Percentiles rank a stretch among this genome's conserved stretches.
Evolutionary conservation across 176 grass and related monocot genomes (phyloP).

Genomic region (Ensete ventricosum): DNA sequence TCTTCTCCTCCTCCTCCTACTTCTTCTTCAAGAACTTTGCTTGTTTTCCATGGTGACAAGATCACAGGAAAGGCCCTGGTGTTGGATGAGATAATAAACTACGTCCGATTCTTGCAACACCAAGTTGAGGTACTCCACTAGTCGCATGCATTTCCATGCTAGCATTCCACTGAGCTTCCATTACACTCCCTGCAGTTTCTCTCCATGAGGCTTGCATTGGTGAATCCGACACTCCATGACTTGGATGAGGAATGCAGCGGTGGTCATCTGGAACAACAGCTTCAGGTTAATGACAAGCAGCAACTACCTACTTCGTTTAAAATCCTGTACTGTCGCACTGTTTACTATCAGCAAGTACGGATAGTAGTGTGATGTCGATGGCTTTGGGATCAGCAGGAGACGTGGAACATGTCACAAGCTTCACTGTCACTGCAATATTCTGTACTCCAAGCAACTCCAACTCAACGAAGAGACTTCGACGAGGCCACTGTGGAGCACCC

Average conservation of each 20-base stretch:
- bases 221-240: conserved; percentile 52
- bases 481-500: neutral
- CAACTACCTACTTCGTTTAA: neutral
- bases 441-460: neutral
- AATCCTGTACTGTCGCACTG: neutral
- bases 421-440: conserved; percentile 5
- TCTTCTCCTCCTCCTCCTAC: neutral
- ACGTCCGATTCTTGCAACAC: conserved; percentile 84
- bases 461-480: neutral
- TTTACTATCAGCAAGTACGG: too few species aligned
- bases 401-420: conserved; percentile 43
- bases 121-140: conserved; percentile 68
- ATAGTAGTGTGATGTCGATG: neutral
- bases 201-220: conserved; percentile 85
- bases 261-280: conserved; percentile 33
- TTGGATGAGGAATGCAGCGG: conserved; percentile 43
- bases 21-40: neutral
- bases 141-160: neutral
- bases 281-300: conserved; percentile 18
- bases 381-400: conserved; percentile 45
- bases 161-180: neutral
- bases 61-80: conserved; percentile 72
- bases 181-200: conserved; percentile 50
- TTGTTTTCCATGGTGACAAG: conserved; percentile 12
- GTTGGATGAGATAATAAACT: conserved; percentile 94